These are phyloP conservation scores for Leishmania martiniquensis DNA, from an alignment of 208 protist genomes.

Conservation along the genomic window DNA sequence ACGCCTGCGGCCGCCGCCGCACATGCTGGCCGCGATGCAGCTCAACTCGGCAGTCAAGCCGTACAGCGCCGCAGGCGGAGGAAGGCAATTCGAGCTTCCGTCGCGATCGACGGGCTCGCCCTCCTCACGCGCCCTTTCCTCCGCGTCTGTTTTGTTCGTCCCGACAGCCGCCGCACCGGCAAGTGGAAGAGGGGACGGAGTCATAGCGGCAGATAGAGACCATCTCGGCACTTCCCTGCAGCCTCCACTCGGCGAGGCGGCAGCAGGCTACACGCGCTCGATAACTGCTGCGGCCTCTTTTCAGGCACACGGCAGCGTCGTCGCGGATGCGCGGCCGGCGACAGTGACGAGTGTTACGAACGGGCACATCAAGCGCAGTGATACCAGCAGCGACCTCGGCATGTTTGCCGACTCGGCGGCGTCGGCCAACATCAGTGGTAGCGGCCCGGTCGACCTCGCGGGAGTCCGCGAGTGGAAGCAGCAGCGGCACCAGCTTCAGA, in stretches of 20 bases:
- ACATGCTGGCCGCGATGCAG: slow-evolving; percentile 23
- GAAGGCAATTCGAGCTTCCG: neutral
- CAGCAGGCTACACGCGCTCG: neutral
- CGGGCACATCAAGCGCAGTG: neutral
- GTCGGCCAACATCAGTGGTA: neutral
- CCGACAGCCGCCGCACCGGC: neutral
- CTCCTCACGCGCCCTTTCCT: neutral
- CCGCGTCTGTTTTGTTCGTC: too few species aligned
- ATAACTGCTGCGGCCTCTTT: slow-evolving; percentile 6
- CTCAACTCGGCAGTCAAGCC: slow-evolving; percentile 5
- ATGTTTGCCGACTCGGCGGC: neutral
- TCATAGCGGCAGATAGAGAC: neutral
- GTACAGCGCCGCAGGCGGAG: neutral
- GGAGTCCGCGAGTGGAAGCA: slow-evolving; percentile 5
- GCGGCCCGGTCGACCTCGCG: neutral
- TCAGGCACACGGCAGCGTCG: slow-evolving; percentile 28
- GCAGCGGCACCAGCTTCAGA: slow-evolving; percentile 3
- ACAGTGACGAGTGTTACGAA: neutral
- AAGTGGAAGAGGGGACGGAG: neutral
- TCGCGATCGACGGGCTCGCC: neutral
- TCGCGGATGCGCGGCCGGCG: slow-evolving; percentile 22
- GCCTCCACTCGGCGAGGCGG: neutral
- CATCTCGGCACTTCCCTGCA: neutral
- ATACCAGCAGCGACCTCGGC: neutral
- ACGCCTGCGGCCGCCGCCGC: slow-evolving; percentile 46